These are phyloP conservation scores for Didymella sp. DNA, from an alignment of 2,329 filamentous ascomycete species.

Conservation along the genomic window DNA sequence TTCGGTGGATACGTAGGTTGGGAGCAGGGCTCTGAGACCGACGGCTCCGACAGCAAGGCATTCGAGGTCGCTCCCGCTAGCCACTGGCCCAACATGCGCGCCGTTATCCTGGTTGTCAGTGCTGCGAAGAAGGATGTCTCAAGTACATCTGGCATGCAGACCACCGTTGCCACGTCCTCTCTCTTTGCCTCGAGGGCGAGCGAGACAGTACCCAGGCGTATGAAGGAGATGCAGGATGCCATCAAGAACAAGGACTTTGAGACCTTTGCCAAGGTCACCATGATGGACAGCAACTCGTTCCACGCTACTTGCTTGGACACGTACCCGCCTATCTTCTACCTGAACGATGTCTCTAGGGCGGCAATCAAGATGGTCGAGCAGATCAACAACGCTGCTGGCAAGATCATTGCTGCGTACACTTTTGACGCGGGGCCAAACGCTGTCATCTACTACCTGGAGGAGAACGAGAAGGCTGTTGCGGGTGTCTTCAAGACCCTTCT, in stretches of 20 bases:
- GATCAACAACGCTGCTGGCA: constrained; percentile 81
- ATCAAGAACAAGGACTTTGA: constrained; percentile 81
- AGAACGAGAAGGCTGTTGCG: constrained; percentile 75
- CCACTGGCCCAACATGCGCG: constrained; percentile 96
- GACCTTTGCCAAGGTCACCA: constrained; percentile 86
- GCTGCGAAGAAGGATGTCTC: constrained; percentile 96
- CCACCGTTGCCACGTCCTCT: constrained; percentile 89
- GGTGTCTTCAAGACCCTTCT: constrained; percentile 78
- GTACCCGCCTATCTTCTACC: constrained; percentile 96
- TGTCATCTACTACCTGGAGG: constrained; percentile 91
- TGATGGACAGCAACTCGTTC: constrained; percentile 97
- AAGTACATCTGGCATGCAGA: constrained; percentile 94
- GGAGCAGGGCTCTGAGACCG: constrained; percentile 76
- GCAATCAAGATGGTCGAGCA: constrained; percentile 88
- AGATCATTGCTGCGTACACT: constrained; percentile 88
- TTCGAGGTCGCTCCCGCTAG: constrained; percentile 85
- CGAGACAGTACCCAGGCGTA: constrained; percentile 79
- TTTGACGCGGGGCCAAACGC: constrained; percentile 98
- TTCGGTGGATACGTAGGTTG: constrained; percentile 97
- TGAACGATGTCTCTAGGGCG: constrained; percentile 90
- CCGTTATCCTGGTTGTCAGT: constrained; percentile 87
- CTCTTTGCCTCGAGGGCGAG: constrained; percentile 80
- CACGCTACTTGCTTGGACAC: constrained; percentile 95
- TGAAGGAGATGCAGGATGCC: constrained; percentile 84
- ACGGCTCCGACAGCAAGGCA: constrained; percentile 87